Conservation (phyloP, 2,329 filamentous ascomycete species). For the Penicillium sp. region DNA sequence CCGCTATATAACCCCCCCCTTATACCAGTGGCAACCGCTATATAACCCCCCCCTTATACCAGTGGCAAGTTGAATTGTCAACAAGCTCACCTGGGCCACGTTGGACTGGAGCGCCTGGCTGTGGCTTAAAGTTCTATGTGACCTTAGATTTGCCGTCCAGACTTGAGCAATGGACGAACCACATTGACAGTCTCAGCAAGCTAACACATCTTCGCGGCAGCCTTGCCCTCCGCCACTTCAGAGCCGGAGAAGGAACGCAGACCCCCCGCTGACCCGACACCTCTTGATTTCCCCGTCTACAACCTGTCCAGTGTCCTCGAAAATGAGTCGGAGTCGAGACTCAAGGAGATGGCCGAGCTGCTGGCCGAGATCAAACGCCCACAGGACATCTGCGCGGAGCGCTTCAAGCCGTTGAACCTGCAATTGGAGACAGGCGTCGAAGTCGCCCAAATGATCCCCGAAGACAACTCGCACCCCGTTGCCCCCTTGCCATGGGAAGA, state of each 20-base stretch:
- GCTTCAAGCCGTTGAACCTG: conserved; percentile 44
- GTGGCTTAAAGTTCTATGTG: background rate
- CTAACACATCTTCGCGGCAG: conserved; percentile 22
- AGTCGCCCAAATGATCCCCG: conserved; percentile 36
- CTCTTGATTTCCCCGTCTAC: conserved; percentile 53
- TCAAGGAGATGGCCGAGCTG: conserved; percentile 41
- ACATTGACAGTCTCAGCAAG: background rate
- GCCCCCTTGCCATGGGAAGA: conserved; percentile 41
- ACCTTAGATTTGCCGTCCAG: background rate
- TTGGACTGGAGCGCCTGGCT: background rate
- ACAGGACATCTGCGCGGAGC: conserved; percentile 40
- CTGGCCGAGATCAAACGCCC: conserved; percentile 45
- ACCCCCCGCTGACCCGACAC: conserved; percentile 50
- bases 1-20: no score
- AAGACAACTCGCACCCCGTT: conserved; percentile 32
- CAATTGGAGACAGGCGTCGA: conserved; percentile 37
- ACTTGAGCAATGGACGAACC: no score
- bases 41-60: background rate
- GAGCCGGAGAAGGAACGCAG: conserved; percentile 44
- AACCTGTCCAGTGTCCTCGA: conserved; percentile 35
- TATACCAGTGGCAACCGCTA: no score
- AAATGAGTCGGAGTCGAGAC: conserved; percentile 35
- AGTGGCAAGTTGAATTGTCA: background rate
- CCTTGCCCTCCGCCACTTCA: conserved; percentile 30
- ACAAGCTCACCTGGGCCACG: background rate